Evolutionary conservation across 495 filamentous ascomycete genomes (phyloP), one percentile per base, ranked within the genome.

Genomic region (Sabuloglossum arenarium): DNA sequence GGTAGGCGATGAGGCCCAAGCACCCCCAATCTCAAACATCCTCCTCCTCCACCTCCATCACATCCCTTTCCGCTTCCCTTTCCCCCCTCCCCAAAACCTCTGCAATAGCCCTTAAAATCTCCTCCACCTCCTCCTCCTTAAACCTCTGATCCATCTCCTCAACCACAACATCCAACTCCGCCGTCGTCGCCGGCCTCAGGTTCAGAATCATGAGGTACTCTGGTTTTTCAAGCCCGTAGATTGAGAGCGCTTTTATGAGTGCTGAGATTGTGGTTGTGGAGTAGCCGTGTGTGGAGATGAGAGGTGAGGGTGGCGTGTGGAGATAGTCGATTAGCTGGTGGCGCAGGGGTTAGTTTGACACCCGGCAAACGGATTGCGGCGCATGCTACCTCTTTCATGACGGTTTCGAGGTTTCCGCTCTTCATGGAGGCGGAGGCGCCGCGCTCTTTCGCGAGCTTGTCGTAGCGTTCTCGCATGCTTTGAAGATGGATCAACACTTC

Each of bases 151-250:
- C 73, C 61, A 72, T 67, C 60, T 76, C 73, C 59, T 76, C 70
- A n/a, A 76, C 63, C 19, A 76, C 63, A 19, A 65, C 69, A 54
- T 73, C 69, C 53, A 76, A 53, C 59, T 69, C 65, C 21, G 64
- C 69, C 9, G 66, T 58, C 9, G 63, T 67, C 14, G 61, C 62
- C 2, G 73, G 73, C 46, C 72, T 56, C 14, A 81, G 61, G 60
- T 84, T 83, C 5, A 81, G 59, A 34, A 83, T 77, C 77, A 79
- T 82, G 6, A 84, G 62, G 11, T 80, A 65, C 64, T 84, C 80
- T 0, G 73, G 72, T 66, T 84, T 83, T 24, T 74, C 77, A 37
- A 81, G 63, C n/a, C 69, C 67, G 56, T 68, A 79, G 0, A 71
- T 70, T 49, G 68, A 64, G 10, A 79, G 58, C 14, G 61, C 56